phyloP scores from a whole-genome alignment of 805 yeast species.

The Candida nanaspora region DNA sequence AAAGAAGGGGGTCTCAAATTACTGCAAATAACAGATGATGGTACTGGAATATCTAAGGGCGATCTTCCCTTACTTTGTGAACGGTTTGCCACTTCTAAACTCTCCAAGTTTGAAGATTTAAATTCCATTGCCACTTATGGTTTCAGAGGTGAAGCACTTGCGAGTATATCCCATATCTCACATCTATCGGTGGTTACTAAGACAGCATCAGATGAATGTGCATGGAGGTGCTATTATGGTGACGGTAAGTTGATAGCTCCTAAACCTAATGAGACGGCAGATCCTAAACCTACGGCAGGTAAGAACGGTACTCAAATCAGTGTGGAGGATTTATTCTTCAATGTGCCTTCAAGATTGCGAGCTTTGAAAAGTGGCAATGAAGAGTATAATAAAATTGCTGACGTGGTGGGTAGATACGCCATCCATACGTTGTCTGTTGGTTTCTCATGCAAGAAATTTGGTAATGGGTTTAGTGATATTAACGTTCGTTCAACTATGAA shows the following conservation, averaged over 20 bases:
- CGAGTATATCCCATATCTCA: constrained; percentile 87
- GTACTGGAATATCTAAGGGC: constrained; percentile 65
- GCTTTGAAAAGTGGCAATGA: constrained; percentile 62
- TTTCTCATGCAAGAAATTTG: constrained; percentile 71
- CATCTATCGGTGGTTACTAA: constrained; percentile 77
- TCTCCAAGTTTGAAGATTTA: constrained; percentile 69
- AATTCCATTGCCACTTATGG: constrained; percentile 73
- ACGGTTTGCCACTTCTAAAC: constrained; percentile 87
- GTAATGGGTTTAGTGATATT: constrained; percentile 66
- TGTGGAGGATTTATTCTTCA: constrained; percentile 87
- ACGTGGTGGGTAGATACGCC: constrained; percentile 78
- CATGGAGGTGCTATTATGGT: constrained; percentile 61
- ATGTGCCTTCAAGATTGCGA: constrained; percentile 70
- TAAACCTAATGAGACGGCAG: constrained; percentile 29
- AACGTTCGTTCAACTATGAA: constrained; percentile 44
- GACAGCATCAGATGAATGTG: constrained; percentile 50
- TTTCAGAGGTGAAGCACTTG: constrained; percentile 94
- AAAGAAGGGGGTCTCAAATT: constrained; percentile 89
- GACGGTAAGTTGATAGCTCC: constrained; percentile 55
- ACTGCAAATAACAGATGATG: constrained; percentile 85
- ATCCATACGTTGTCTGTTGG: constrained; percentile 66
- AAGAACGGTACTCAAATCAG: constrained; percentile 75
- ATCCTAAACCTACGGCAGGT: constrained; percentile 78
- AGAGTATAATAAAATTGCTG: constrained; percentile 71
- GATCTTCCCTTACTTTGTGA: constrained; percentile 81